Conservation (phyloP, 208 protist genomes). For the Acanthamoeba rhysodes region DNA sequence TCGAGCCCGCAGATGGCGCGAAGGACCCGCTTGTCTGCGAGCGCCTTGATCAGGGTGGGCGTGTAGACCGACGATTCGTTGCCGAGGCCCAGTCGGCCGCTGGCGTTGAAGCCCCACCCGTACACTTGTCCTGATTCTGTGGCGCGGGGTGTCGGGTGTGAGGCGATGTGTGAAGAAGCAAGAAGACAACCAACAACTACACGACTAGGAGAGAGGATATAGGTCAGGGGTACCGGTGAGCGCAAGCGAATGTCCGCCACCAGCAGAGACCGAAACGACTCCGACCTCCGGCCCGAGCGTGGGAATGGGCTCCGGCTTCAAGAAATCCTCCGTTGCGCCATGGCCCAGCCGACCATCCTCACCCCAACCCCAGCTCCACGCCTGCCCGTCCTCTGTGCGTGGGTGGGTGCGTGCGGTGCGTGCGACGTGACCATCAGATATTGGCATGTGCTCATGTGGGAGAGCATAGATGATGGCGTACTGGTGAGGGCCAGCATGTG, state of each 20-base stretch:
- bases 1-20: constrained; percentile 17
- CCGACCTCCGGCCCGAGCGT: not conserved
- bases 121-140: not conserved
- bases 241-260: not conserved
- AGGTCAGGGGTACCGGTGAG: not conserved
- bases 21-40: not conserved
- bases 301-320: not conserved
- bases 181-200: not conserved
- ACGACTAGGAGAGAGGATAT: not conserved
- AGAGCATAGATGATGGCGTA: not conserved
- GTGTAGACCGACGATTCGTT: not conserved
- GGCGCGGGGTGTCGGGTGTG: not conserved
- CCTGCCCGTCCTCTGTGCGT: constrained; percentile 7
- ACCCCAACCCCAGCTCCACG: constrained; percentile 41
- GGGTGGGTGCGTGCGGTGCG: not conserved
- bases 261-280: not conserved
- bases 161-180: not conserved
- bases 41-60: not conserved
- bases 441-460: not conserved
- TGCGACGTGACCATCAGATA: not conserved
- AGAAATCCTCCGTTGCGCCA: not conserved
- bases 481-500: constrained; percentile 25
- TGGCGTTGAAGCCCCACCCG: constrained; percentile 12
- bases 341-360: constrained; percentile 19
- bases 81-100: constrained; percentile 4